phyloP scores from a whole-genome alignment of 176 grass and related monocot species.

The Phoenix roebelenii region DNA sequence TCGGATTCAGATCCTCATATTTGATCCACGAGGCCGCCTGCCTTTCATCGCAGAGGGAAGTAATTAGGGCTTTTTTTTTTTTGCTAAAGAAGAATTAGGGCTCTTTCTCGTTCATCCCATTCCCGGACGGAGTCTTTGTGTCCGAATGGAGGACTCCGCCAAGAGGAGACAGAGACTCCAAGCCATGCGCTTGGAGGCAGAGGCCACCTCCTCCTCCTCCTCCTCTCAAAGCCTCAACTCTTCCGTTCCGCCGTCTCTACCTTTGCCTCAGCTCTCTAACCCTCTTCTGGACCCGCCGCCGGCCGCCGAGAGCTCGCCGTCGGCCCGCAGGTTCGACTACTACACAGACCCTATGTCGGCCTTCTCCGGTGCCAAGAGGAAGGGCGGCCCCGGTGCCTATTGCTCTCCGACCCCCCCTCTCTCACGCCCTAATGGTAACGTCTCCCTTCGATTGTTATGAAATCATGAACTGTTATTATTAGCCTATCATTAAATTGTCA shows the following conservation, averaged over 20 bases:
- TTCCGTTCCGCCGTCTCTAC: neutral
- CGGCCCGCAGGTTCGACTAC: constrained; percentile 15
- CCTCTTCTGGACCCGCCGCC: constrained; percentile 1
- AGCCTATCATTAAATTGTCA: too few relatives aligned
- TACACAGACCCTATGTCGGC: constrained; percentile 28
- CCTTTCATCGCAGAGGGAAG: too few relatives aligned
- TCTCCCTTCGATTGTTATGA: neutral
- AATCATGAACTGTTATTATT: neutral
- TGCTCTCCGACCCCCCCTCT: neutral
- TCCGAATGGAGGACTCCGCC: constrained; percentile 25
- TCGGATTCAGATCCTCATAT: too few relatives aligned
- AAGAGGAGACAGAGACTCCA: constrained; percentile 24
- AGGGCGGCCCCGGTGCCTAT: constrained; percentile 12
- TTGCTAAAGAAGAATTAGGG: too few relatives aligned
- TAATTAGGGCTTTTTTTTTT: too few relatives aligned
- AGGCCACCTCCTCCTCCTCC: neutral
- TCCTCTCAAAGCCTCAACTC: neutral
- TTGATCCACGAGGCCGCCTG: too few relatives aligned
- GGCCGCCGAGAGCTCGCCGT: constrained; percentile 2
- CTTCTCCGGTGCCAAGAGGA: constrained; percentile 28
- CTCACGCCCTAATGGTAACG: too few relatives aligned
- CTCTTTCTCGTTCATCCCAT: too few relatives aligned
- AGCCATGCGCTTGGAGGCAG: constrained; percentile 20
- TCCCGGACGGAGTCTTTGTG: too few relatives aligned
- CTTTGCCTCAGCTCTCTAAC: neutral